Evolutionary conservation across 2,329 filamentous ascomycete species (phyloP).

Genomic region (Lasiodiplodia theobromae): DNA sequence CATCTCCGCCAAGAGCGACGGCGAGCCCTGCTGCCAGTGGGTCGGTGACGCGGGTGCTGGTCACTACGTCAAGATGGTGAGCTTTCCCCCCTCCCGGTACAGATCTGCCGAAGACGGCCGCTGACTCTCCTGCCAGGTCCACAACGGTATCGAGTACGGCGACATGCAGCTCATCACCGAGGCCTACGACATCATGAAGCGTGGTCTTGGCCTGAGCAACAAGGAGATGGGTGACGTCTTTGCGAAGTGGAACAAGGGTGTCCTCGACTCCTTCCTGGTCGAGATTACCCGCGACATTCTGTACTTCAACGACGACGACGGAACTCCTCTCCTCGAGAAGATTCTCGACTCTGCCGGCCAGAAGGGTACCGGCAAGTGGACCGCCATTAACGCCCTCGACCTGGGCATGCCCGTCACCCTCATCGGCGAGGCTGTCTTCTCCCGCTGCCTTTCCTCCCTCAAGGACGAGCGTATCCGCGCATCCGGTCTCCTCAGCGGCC

Average conservation of each 20-base stretch:
- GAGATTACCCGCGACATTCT: conserved; percentile 99
- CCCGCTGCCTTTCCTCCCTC: conserved; percentile 90
- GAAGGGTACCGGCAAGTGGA: conserved; percentile 99
- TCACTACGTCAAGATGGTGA: conserved; percentile 99
- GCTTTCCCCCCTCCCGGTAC: not conserved
- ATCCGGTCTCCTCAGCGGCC: conserved; percentile 78
- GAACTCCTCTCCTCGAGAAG: conserved; percentile 92
- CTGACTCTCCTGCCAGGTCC: conserved; percentile 55
- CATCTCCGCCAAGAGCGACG: conserved; percentile 96
- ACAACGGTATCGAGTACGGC: conserved; percentile 99
- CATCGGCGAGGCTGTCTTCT: conserved; percentile 95
- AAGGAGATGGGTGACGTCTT: conserved; percentile 98
- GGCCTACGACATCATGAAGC: conserved; percentile 99
- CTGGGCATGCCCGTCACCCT: conserved; percentile 98
- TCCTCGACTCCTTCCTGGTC: conserved; percentile 96
- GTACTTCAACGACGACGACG: conserved; percentile 97
- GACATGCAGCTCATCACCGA: conserved; percentile 99
- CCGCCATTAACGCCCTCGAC: conserved; percentile 97
- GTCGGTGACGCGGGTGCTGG: conserved; percentile 99
- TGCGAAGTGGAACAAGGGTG: conserved; percentile 97
- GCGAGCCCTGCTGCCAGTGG: conserved; percentile 99
- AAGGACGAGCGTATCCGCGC: conserved; percentile 92
- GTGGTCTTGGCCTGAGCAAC: conserved; percentile 83
- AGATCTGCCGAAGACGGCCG: not conserved
- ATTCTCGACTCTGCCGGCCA: conserved; percentile 98